Evolutionary conservation across 495 filamentous ascomycete species (phyloP).

Genomic region (Neurospora sp.): DNA sequence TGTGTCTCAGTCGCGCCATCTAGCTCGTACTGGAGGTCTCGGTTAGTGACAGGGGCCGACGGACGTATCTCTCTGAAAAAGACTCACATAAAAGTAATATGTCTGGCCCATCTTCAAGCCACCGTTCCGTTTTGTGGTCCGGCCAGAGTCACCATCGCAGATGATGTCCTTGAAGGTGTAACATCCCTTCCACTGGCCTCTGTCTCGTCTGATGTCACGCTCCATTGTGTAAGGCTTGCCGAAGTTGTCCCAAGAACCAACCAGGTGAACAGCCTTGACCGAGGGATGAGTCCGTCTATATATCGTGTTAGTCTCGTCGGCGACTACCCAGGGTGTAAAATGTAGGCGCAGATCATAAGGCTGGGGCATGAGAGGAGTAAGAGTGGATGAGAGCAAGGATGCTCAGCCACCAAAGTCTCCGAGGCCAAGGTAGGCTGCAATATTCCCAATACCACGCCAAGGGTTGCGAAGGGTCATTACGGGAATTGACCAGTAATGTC

Average conservation of each 20-base stretch:
- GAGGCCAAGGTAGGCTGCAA: neutral
- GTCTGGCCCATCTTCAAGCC: constrained; percentile 85
- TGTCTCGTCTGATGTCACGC: constrained; percentile 57
- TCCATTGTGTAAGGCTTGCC: constrained; percentile 65
- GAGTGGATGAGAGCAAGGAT: neutral
- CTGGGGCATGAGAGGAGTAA: neutral
- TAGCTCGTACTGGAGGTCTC: constrained; percentile 55
- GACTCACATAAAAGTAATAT: constrained; percentile 87
- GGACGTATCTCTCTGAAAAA: neutral
- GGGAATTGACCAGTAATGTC: neutral
- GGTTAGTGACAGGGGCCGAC: constrained; percentile 12
- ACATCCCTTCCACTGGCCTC: constrained; percentile 73
- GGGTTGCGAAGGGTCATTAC: neutral
- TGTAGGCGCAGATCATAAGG: neutral
- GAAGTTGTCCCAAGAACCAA: constrained; percentile 95
- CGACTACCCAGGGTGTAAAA: neutral
- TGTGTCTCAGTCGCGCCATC: constrained; percentile 65
- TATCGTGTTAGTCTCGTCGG: constrained; percentile 1
- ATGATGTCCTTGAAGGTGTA: constrained; percentile 75
- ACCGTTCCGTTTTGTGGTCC: constrained; percentile 52
- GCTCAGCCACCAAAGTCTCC: neutral
- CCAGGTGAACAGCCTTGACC: constrained; percentile 61
- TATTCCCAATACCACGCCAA: neutral
- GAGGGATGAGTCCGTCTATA: constrained; percentile 55
- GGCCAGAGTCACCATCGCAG: constrained; percentile 58